phyloP scores from a whole-genome alignment of 306 rosid genomes.

The Sicyos baderoa region DNA sequence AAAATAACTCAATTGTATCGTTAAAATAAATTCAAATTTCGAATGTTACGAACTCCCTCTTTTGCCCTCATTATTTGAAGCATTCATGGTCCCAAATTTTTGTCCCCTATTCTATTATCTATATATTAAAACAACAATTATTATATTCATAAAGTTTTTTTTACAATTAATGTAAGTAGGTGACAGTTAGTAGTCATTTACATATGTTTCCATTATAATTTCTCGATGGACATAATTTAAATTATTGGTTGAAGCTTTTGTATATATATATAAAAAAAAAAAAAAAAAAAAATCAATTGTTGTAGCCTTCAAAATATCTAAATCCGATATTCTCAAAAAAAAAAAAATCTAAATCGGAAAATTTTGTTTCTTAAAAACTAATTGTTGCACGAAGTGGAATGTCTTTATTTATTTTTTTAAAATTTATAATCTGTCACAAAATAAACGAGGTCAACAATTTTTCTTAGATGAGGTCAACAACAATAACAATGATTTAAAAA shows the following conservation, averaged over 20 bases:
- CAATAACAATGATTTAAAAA: no score
- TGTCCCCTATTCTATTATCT: background rate
- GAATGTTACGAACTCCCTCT: background rate
- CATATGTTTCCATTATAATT: background rate
- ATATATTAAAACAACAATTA: background rate
- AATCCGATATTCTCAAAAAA: no score
- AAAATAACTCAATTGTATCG: background rate
- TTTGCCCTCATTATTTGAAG: slow-evolving; percentile 14
- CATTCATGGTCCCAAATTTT: slow-evolving; percentile 7
- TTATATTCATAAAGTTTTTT: background rate
- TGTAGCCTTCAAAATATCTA: background rate
- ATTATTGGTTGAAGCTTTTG: background rate
- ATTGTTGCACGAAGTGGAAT: slow-evolving; percentile 3
- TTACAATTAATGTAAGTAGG: slow-evolving; percentile 9
- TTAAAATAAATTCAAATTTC: slow-evolving; percentile 3
- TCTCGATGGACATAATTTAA: background rate
- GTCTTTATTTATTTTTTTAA: background rate
- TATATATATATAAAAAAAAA: no score
- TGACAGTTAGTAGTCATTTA: slow-evolving; percentile 12
- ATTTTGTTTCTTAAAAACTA: background rate
- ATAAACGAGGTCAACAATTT: background rate
- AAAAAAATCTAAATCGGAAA: background rate
- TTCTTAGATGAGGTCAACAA: no score
- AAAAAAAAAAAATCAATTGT: background rate
- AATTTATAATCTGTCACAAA: background rate